Evolutionary conservation across 164 flowering plant genomes (phyloP).

Genomic region (Tetrastigma voinierianum): DNA sequence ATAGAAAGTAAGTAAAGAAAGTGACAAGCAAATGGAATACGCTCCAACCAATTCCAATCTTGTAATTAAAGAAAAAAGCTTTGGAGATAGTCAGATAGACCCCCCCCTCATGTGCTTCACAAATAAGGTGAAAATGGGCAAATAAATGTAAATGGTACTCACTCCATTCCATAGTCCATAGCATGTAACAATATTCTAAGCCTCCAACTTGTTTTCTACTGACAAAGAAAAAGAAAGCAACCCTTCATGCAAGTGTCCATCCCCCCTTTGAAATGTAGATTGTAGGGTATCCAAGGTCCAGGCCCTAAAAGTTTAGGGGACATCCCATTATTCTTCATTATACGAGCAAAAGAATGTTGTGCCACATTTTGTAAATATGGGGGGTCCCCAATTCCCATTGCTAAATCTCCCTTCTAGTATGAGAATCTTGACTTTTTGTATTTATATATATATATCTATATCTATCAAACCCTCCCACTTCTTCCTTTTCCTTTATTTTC

Average conservation of each 20-base stretch:
- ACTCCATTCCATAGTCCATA: no score
- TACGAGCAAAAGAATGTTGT: conserved; percentile 21
- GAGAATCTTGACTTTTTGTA: conserved; percentile 68
- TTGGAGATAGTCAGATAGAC: no score
- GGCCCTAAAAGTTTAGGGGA: conserved; percentile 21
- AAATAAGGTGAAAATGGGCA: background rate
- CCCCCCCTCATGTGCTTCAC: no score
- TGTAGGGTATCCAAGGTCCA: conserved; percentile 36
- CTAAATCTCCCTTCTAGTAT: conserved; percentile 23
- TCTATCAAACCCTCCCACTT: conserved; percentile 10
- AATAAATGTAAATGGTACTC: no score
- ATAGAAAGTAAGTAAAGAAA: no score
- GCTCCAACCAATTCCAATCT: no score
- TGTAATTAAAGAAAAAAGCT: no score
- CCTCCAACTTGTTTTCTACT: background rate
- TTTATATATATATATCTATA: no score
- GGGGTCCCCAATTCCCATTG: conserved; percentile 28
- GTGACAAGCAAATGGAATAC: no score
- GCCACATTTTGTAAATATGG: conserved; percentile 15
- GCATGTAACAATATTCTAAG: background rate
- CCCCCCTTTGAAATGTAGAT: background rate
- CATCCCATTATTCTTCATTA: conserved; percentile 27
- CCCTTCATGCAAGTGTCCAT: background rate
- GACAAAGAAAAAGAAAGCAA: background rate
- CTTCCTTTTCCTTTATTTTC: conserved; percentile 1